Evolutionary conservation across 768 basidiomycete genomes (phyloP).

Genomic region (Chiua virens): DNA sequence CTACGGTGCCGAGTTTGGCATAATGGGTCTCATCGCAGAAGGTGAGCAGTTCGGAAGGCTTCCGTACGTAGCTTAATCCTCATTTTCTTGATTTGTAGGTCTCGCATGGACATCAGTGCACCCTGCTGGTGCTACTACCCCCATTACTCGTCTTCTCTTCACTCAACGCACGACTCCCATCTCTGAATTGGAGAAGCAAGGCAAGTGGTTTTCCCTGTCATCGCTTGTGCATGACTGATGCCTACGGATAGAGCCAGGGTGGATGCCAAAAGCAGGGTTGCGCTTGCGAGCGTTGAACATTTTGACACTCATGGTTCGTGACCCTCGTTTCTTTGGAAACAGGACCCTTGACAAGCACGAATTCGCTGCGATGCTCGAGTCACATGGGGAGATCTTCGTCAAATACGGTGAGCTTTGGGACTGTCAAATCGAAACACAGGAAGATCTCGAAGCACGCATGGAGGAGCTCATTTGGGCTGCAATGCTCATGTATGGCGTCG

Average conservation of each 20-base stretch:
- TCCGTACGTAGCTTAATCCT: not conserved
- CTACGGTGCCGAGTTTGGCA: slow-evolving; percentile 62
- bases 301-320: slow-evolving; percentile 53
- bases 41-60: slow-evolving; percentile 40
- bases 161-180: slow-evolving; percentile 21
- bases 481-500: slow-evolving; percentile 58
- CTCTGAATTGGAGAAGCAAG: slow-evolving; percentile 21
- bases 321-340: slow-evolving; percentile 40
- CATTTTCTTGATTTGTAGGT: slow-evolving; percentile 37
- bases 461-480: slow-evolving; percentile 64
- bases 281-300: slow-evolving; percentile 51
- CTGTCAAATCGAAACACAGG: slow-evolving; percentile 34
- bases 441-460: slow-evolving; percentile 49
- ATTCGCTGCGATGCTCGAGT: slow-evolving; percentile 35
- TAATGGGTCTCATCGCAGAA: slow-evolving; percentile 64
- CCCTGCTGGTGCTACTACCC: slow-evolving; percentile 31
- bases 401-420: slow-evolving; percentile 50
- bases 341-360: slow-evolving; percentile 31
- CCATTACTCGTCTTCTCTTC: slow-evolving; percentile 37
- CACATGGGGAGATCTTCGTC: slow-evolving; percentile 41
- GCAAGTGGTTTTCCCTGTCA: not conserved
- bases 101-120: slow-evolving; percentile 61
- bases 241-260: slow-evolving; percentile 16
- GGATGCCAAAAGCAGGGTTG: slow-evolving; percentile 26
- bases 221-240: not conserved